Evolutionary conservation across 1,139 yeast genomes (phyloP).

Genomic region (Suhomyces anneliseae): DNA sequence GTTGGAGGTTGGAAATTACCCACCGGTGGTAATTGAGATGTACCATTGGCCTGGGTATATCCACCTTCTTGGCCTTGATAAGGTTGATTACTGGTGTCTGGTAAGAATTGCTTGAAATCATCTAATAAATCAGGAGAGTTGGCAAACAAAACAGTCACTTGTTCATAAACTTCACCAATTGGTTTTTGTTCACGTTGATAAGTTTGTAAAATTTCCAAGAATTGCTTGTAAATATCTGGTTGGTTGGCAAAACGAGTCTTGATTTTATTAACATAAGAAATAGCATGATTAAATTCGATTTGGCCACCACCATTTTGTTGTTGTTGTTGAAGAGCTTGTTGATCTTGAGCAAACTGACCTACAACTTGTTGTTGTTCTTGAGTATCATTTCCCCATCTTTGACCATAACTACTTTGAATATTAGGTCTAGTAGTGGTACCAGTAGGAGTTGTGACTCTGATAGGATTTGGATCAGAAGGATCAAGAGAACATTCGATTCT

Average conservation of each 20-base stretch:
- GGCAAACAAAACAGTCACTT: conserved; percentile 83
- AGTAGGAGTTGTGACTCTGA: conserved; percentile 92
- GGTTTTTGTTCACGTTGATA: conserved; percentile 96
- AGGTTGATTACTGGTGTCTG: conserved; percentile 67
- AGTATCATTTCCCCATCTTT: conserved; percentile 28
- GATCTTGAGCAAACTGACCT: conserved; percentile 22
- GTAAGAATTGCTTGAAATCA: conserved; percentile 92
- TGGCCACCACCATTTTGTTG: conserved; percentile 59
- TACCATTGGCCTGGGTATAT: conserved; percentile 26
- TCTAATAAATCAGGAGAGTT: conserved; percentile 93
- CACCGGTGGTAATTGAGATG: conserved; percentile 82
- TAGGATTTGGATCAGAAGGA: conserved; percentile 89
- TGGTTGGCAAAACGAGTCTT: conserved; percentile 91
- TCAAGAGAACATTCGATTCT: conserved; percentile 88
- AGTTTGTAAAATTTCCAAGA: conserved; percentile 91
- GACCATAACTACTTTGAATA: conserved; percentile 29
- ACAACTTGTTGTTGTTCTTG: conserved; percentile 19
- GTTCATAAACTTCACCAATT: conserved; percentile 90
- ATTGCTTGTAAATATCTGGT: conserved; percentile 94
- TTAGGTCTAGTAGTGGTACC: conserved; percentile 79
- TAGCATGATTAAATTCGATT: conserved; percentile 95
- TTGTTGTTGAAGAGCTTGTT: conserved; percentile 31
- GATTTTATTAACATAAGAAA: conserved; percentile 91
- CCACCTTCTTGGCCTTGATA: conserved; percentile 21
- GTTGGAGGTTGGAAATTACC: conserved; percentile 91